A percentile compares a stretch with the other conserved stretches of the same genome.
phyloP scores from a whole-genome alignment of 371 early-diverging fungal species.

The Nematocida major region DNA sequence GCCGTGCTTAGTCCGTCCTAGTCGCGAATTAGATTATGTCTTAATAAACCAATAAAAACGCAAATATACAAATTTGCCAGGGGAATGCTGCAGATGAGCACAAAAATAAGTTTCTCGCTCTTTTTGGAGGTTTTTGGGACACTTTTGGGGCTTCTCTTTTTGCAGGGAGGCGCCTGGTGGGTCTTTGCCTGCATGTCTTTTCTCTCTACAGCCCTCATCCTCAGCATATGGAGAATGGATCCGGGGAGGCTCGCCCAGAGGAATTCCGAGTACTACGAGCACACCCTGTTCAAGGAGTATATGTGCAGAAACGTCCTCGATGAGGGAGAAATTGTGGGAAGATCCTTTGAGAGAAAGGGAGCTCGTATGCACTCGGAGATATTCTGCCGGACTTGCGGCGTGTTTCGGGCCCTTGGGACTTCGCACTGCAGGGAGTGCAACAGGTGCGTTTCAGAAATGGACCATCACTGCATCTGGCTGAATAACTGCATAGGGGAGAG shows the following conservation, averaged over 20 bases:
- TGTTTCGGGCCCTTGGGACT: slow-evolving; percentile 47
- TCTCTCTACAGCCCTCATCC: background rate
- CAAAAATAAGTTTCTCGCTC: background rate
- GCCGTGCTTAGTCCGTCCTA: background rate
- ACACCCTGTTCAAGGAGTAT: background rate
- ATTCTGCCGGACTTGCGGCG: slow-evolving; percentile 59
- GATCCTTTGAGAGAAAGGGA: slow-evolving; percentile 9
- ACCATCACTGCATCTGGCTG: slow-evolving; percentile 64
- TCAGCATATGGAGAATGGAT: slow-evolving; percentile 4
- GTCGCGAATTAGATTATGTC: background rate
- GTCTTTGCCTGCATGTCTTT: background rate
- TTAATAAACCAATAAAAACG: slow-evolving; percentile 20
- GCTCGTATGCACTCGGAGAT: slow-evolving; percentile 1
- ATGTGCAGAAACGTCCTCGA: background rate
- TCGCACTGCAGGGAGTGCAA: slow-evolving; percentile 62
- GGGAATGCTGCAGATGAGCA: background rate
- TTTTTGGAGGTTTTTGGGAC: background rate
- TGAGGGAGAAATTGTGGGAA: background rate
- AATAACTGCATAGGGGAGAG: slow-evolving; percentile 62
- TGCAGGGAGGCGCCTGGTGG: background rate
- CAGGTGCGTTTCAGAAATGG: slow-evolving; percentile 61
- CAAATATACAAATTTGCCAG: slow-evolving; percentile 20
- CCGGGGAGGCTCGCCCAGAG: slow-evolving; percentile 18
- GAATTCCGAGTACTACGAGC: slow-evolving; percentile 1
- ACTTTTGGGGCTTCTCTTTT: background rate